phyloP scores from a whole-genome alignment of 768 basidiomycete genomes.

The Termitomyces sp. region DNA sequence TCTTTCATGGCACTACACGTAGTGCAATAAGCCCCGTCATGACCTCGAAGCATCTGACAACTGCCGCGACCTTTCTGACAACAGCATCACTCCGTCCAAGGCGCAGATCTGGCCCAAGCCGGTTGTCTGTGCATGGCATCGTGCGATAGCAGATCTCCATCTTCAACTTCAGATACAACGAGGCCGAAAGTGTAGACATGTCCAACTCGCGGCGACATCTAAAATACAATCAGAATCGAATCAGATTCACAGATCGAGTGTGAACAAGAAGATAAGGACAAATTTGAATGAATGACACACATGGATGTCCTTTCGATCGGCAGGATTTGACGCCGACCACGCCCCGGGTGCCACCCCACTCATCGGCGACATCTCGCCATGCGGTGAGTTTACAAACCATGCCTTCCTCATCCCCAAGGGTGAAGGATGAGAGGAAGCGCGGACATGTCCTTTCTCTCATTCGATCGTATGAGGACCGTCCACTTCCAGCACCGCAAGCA shows the following conservation, averaged over 20 bases:
- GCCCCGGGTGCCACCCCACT: slow-evolving; percentile 51
- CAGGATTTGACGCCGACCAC: slow-evolving; percentile 48
- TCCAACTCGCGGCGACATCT: slow-evolving; percentile 55
- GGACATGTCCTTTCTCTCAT: slow-evolving; percentile 65
- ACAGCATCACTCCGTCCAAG: slow-evolving; percentile 64
- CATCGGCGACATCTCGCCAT: slow-evolving; percentile 73
- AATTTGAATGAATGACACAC: neutral
- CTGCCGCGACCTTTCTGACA: slow-evolving; percentile 59
- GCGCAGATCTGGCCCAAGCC: slow-evolving; percentile 66
- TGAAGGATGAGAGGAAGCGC: slow-evolving; percentile 64
- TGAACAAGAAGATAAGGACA: neutral
- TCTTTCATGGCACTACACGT: neutral
- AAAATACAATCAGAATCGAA: too few species aligned
- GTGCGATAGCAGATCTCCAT: slow-evolving; percentile 75
- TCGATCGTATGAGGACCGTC: slow-evolving; percentile 70
- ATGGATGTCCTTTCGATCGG: slow-evolving; percentile 71
- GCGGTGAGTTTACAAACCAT: slow-evolving; percentile 67
- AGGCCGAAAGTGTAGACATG: slow-evolving; percentile 54
- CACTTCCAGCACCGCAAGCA: slow-evolving; percentile 68
- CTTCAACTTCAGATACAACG: slow-evolving; percentile 56
- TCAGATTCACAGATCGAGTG: neutral
- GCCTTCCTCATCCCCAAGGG: slow-evolving; percentile 70
- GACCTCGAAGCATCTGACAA: slow-evolving; percentile 69
- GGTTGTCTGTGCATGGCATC: slow-evolving; percentile 60
- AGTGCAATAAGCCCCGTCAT: slow-evolving; percentile 50